Conservation (phyloP, 129 eudicot species). For the Daucus carota region DNA sequence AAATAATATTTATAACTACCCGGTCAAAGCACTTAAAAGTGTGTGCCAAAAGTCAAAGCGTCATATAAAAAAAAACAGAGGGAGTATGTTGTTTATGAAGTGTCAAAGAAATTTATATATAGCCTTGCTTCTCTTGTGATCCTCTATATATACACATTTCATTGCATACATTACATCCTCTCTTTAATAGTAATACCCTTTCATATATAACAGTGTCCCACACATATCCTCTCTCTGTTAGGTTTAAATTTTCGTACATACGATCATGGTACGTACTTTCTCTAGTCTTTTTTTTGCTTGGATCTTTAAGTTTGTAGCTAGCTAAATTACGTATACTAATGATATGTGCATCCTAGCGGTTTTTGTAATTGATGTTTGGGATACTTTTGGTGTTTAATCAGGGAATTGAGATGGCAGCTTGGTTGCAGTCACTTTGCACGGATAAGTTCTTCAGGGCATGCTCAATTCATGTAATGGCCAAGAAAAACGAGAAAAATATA, state of each 20-base stretch:
- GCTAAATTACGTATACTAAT: not conserved
- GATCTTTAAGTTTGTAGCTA: not conserved
- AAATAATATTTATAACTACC: too few relatives aligned
- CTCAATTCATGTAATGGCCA: constrained; percentile 63
- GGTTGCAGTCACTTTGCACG: constrained; percentile 84
- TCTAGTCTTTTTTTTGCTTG: not conserved
- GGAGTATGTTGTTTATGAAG: not conserved
- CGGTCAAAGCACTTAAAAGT: too few relatives aligned
- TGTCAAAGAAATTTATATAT: not conserved
- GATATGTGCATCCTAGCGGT: not conserved
- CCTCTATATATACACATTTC: constrained; percentile 45
- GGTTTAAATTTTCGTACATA: not conserved
- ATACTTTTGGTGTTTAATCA: constrained; percentile 6
- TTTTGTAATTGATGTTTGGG: not conserved
- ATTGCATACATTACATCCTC: constrained; percentile 34
- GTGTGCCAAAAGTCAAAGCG: too few relatives aligned
- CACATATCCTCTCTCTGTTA: not conserved
- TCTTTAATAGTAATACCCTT: constrained; percentile 13
- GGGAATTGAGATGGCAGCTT: constrained; percentile 77
- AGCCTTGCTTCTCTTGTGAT: constrained; percentile 24
- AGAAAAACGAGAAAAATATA: constrained; percentile 93
- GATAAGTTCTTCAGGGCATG: constrained; percentile 70
- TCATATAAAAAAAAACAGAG: too few relatives aligned
- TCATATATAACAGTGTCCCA: not conserved
- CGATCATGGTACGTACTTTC: constrained; percentile 6